Base-by-base conservation (phyloP, 306 rosid genomes). In the Elaeagnus macrophylla region DNA sequence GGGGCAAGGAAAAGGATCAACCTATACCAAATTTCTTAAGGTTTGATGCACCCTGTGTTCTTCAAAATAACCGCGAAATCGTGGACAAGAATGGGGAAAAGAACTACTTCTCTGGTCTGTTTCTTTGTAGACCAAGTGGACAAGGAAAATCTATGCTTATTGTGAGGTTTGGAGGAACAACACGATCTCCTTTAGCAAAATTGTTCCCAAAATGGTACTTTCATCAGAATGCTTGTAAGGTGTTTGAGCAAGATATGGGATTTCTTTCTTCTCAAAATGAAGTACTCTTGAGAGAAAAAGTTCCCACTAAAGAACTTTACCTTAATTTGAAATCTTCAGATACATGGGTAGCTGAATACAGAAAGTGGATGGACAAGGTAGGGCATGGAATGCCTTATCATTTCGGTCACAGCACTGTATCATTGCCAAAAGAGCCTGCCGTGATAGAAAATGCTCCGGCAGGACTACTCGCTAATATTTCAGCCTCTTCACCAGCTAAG, bases 371-470 rank as follows among this genome's bases (percentile, higher is more conserved):
- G 96, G 99, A 91, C 81, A 91, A 81, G 69, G 99, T 75, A 6
- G 99, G 99, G 48, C 96, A 91, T 25, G 99, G 99, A 40, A 87
- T 91, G 99, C 99, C 99, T 1, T 91, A 91, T 61, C 83, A 91
- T 71, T 87, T 91, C 43, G 99, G 99, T 56, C 94, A 91, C 71
- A 73, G 74, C 84, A 82, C 95, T 8, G 81, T 91, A 59, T 77
- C 83, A 1, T 66, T 87, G 72, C 99, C 99, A 1, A 65, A 75
- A 64, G 82, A 80, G 68, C 96, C 96, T 35, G 99, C 99, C 9
- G 95, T 91, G 40, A 77, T 91, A 16, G 96, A 91, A 50, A 96
- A 91, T 37, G 95, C 96, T 6, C 99, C 99, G 0, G 99, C 89
- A 0, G 99, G 99, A 59, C 67, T 91, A 3, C 48, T 79, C 18